Evolutionary conservation across 1,284 basidiomycete species (phyloP).

Genomic region (Cutaneotrichosporon daszewskae): DNA sequence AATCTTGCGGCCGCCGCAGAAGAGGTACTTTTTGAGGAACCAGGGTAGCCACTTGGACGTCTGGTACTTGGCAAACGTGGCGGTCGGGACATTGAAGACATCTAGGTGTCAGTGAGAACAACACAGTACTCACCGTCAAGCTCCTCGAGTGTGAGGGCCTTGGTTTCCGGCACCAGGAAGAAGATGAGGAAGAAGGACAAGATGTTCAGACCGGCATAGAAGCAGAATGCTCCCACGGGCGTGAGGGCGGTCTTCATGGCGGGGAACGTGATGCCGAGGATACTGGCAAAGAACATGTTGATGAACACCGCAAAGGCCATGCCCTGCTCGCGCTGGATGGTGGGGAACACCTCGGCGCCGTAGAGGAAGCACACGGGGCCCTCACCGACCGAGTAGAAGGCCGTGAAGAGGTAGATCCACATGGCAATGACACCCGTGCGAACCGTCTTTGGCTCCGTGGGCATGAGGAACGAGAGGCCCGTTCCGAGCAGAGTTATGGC

Average conservation of each 20-base stretch:
- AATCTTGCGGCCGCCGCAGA: slow-evolving; percentile 7
- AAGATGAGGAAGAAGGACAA: slow-evolving; percentile 34
- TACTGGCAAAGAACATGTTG: slow-evolving; percentile 23
- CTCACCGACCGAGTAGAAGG: slow-evolving; percentile 52
- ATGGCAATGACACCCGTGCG: slow-evolving; percentile 16
- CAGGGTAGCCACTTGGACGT: slow-evolving; percentile 13
- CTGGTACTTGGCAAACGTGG: slow-evolving; percentile 22
- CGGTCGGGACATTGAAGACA: slow-evolving; percentile 27
- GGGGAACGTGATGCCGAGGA: slow-evolving; percentile 67
- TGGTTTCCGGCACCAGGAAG: slow-evolving; percentile 31
- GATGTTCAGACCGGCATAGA: slow-evolving; percentile 50
- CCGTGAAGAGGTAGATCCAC: slow-evolving; percentile 45
- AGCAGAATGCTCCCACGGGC: slow-evolving; percentile 52
- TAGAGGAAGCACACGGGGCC: slow-evolving; percentile 63
- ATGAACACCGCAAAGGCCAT: slow-evolving; percentile 50
- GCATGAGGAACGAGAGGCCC: slow-evolving; percentile 41
- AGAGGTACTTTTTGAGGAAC: slow-evolving; percentile 13
- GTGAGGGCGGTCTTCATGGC: slow-evolving; percentile 24
- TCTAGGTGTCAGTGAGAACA: too few species aligned
- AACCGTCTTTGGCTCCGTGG: slow-evolving; percentile 10
- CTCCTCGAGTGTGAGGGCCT: slow-evolving; percentile 30
- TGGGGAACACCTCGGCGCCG: slow-evolving; percentile 51
- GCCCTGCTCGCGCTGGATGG: slow-evolving; percentile 50
- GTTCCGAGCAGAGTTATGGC: slow-evolving; percentile 32
- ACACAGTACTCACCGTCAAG: too few species aligned